phyloP scores from a whole-genome alignment of 176 grass and related monocot genomes.

The Oryza glaberrima region DNA sequence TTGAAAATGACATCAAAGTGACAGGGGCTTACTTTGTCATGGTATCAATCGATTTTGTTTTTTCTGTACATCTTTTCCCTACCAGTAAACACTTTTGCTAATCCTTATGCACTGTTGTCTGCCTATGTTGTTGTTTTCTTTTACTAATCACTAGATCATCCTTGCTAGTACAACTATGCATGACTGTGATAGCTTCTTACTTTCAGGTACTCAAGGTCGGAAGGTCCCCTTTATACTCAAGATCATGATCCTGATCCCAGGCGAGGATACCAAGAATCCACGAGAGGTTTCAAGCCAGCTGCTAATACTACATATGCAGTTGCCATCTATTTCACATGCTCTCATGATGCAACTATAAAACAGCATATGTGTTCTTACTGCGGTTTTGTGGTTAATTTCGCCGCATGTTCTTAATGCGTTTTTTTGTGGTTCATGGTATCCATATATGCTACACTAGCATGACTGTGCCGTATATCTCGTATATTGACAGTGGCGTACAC shows the following conservation, averaged over 20 bases:
- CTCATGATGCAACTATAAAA: no score
- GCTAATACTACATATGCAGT: background rate
- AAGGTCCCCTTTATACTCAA: no score
- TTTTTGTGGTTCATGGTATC: no score
- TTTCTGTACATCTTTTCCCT: background rate
- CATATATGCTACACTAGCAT: no score
- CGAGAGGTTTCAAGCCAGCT: background rate
- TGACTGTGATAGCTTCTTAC: background rate
- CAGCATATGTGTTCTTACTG: no score
- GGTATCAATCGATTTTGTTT: background rate
- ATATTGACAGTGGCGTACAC: no score
- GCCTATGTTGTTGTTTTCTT: background rate
- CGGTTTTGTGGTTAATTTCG: background rate
- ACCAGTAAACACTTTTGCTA: slow-evolving; percentile 1
- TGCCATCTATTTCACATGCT: background rate
- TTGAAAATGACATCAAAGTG: no score
- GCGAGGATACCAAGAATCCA: no score
- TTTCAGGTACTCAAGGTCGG: slow-evolving; percentile 51
- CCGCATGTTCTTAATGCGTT: no score
- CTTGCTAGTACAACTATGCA: background rate
- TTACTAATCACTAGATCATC: background rate
- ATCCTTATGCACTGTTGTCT: background rate
- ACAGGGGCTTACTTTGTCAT: background rate
- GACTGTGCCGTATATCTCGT: no score
- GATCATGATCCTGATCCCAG: no score